Base-by-base conservation (phyloP, 495 filamentous ascomycete genomes). In the Aspergillus ostianus region DNA sequence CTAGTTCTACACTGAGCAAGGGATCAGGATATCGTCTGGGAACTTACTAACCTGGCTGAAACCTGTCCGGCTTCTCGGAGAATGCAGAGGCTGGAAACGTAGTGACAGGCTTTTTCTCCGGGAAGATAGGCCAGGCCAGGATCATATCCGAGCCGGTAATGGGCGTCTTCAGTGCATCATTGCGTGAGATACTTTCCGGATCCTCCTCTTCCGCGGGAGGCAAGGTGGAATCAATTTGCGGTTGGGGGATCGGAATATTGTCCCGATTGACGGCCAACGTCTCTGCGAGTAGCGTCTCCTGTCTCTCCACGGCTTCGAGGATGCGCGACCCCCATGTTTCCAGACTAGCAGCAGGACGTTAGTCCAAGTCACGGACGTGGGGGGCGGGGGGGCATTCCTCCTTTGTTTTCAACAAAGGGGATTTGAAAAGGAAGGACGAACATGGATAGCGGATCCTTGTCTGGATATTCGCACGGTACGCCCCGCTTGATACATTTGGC, bases 81-180 rank as follows among this genome's bases (percentile, higher is more conserved):
- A 67, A 69, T 30, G 68, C 66, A 48, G 58, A 15, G 29, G 65
- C 60, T 20, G 68, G 68, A 36, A 71, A 71, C 20, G 68, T 71
- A 12, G 64, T 59, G 13, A 65, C 62, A 8, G 68, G 67, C 56
- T 64, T 71, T 18, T 69, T 61, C 47, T 53, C 59, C 15, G 68
- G 68, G 41, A 71, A 71, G 12, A 71, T 69, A 15, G 68, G 68
- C 68, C 68, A 71, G 58, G 57, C 59, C 12, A 71, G 67, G 56
- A 71, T 71, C 68, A 71, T 71, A 36, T 69, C 68, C 3, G 68
- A 71, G 20, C 68, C 68, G 6, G 68, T 71, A 32, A 71, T 71
- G 17, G 68, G 68, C 9, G 68, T 71, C 20, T 64, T 71, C 23
- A 63, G 64, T 1, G 68, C 56, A 64, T 71, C 68, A 59, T 71